phyloP scores from a whole-genome alignment of 2,329 filamentous ascomycete genomes.

The Sclerotinia nivalis region DNA sequence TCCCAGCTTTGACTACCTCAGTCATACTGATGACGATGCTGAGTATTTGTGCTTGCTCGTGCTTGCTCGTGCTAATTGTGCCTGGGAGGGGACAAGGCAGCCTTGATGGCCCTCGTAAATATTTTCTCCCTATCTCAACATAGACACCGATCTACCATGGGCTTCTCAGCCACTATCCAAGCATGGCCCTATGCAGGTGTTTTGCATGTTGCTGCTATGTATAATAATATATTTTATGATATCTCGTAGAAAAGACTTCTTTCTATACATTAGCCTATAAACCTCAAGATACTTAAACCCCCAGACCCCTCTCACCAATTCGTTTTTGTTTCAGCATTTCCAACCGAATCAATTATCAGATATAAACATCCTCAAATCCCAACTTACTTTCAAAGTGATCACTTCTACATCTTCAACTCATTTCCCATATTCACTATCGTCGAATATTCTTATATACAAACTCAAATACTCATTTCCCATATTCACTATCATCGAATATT shows the following conservation, averaged over 20 bases:
- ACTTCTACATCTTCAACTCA: not conserved
- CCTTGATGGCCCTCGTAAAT: not conserved
- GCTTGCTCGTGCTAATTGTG: not conserved
- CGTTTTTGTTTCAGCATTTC: constrained; percentile 21
- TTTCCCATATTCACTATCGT: not conserved
- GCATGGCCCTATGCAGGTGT: constrained; percentile 21
- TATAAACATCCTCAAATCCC: constrained; percentile 19
- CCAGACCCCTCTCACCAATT: constrained; percentile 3
- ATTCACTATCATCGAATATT: not conserved
- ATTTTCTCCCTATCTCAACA: constrained; percentile 8
- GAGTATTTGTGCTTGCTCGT: not conserved
- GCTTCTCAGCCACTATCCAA: constrained; percentile 20
- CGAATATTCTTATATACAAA: not conserved
- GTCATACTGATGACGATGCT: constrained; percentile 23
- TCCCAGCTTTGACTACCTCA: constrained; percentile 20
- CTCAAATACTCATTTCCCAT: not conserved
- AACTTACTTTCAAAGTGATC: not conserved
- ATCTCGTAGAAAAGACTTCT: constrained; percentile 3
- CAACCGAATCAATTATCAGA: constrained; percentile 20
- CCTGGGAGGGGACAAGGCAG: constrained; percentile 3
- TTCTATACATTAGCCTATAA: not conserved
- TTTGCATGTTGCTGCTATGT: constrained; percentile 22
- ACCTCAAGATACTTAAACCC: constrained; percentile 19
- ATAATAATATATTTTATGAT: constrained; percentile 15
- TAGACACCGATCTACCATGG: constrained; percentile 22